Base-by-base conservation (phyloP, 1,284 basidiomycete genomes). In the Bondarzewia mesenterica region DNA sequence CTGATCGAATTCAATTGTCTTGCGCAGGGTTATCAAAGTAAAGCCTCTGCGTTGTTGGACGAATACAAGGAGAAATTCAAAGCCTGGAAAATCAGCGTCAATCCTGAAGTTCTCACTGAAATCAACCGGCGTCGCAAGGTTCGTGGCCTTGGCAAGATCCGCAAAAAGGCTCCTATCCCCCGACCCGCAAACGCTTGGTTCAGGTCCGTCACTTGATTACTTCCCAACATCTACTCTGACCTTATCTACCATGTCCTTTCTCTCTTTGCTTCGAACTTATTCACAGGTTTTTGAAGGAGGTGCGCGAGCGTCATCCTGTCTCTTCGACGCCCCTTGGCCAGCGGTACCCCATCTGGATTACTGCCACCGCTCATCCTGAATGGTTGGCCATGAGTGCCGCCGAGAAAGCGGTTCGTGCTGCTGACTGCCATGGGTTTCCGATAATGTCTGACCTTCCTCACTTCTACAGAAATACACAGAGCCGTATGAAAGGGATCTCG, bases 351-450 rank as follows among this genome's bases (percentile, higher is more conserved):
- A 27, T 10, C 25, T 29, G 8, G 16, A 0, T 49, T 10, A 1
- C 21, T 22, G 16, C 26, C 10, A 15, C 42, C n/a, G n/a, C n/a
- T n/a, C n/a, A n/a, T n/a, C n/a, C n/a, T n/a, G n/a, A 44, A 20
- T 54, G 53, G 53, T 44, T 4, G 21, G 32, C 25, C 37, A 23
- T 54, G 49, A 46, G 49, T 37, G 52, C 51, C 25, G 41, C 21
- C 7, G 53, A 54, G 47, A 54, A 44, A 40, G 52, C 46, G 35
- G 53, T 54, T 35, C 15, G 53, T 46, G 18, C 20, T 32, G n/a
- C 10, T 32, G n/a, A n/a, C n/a, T 32, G 29, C 29, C 10, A 32
- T 32, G 29, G n/a, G n/a, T 32, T n/a, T 32, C 29, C 6, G n/a
- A 32, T n/a, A 12, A 32, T 12, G 29, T n/a, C 29, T 10, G 2